Percentiles rank a stretch among this genome's conserved stretches.
Evolutionary conservation across 2,329 filamentous ascomycete genomes (phyloP).

Genomic region (Fusarium pseudocircinatum): DNA sequence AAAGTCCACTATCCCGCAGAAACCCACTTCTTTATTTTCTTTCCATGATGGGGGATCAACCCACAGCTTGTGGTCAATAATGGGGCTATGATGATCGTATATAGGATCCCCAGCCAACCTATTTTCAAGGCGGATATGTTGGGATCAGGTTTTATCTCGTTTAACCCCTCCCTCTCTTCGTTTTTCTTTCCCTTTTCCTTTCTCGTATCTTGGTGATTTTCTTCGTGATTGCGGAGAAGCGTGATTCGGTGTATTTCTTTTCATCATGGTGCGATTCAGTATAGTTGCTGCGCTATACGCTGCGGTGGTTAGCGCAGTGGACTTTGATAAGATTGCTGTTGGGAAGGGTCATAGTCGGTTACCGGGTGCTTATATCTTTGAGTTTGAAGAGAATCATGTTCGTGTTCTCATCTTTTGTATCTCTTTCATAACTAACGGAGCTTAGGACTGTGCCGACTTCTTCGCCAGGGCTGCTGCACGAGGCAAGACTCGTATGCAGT

Average conservation of each 20-base stretch:
- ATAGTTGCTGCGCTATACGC: conserved; percentile 50
- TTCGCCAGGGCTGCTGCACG: conserved; percentile 33
- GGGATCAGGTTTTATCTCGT: background rate
- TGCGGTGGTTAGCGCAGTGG: conserved; percentile 45
- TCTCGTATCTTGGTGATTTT: background rate
- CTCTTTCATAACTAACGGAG: background rate
- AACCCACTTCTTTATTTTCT: conserved; percentile 13
- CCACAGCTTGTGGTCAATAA: conserved; percentile 4
- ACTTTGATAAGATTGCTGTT: conserved; percentile 36
- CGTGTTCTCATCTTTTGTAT: conserved; percentile 8
- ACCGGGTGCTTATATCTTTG: conserved; percentile 62
- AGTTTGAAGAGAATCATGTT: conserved; percentile 62
- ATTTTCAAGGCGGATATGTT: background rate
- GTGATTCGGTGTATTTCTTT: background rate
- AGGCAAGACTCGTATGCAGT: conserved; percentile 58
- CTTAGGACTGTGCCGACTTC: conserved; percentile 31
- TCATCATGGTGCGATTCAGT: conserved; percentile 50
- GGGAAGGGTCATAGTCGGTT: conserved; percentile 44
- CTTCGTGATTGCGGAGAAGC: conserved; percentile 24
- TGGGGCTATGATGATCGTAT: conserved; percentile 24
- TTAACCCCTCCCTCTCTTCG: background rate
- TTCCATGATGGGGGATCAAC: conserved; percentile 15
- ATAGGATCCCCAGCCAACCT: conserved; percentile 13
- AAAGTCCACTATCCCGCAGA: conserved; percentile 19
- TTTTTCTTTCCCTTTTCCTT: background rate